Evolutionary conservation across 805 yeast species (phyloP).

Genomic region (Candida verbasci): DNA sequence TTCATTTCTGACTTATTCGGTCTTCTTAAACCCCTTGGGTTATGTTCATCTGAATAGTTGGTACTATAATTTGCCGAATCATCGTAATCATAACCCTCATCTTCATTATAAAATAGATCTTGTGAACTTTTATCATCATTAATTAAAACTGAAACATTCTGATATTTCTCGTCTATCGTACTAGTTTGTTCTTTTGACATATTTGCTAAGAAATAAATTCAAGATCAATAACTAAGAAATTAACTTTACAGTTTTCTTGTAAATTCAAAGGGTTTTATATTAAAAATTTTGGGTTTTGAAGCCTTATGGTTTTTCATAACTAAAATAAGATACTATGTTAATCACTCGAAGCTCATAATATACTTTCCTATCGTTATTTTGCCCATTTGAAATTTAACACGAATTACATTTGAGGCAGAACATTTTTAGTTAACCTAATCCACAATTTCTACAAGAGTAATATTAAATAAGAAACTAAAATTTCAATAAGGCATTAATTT

Average conservation of each 20-base stretch:
- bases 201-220: background rate
- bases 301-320: background rate
- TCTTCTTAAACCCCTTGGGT: slow-evolving; percentile 32
- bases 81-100: slow-evolving; percentile 17
- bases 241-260: too few species aligned
- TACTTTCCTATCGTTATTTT: background rate
- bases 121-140: background rate
- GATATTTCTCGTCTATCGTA: slow-evolving; percentile 5
- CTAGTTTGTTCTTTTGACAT: background rate
- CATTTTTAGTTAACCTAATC: too few species aligned
- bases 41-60: slow-evolving; percentile 25
- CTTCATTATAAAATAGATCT: background rate
- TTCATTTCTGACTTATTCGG: slow-evolving; percentile 24
- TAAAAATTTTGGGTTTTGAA: slow-evolving; percentile 8
- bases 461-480: too few species aligned
- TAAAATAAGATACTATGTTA: background rate
- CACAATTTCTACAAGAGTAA: background rate
- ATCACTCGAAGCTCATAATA: background rate
- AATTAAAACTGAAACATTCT: slow-evolving; percentile 1
- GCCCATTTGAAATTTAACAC: too few species aligned
- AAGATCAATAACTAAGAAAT: background rate
- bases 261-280: slow-evolving; percentile 28
- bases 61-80: slow-evolving; percentile 19
- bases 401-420: background rate
- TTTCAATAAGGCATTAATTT: too few species aligned